Evolutionary conservation across 2,329 filamentous ascomycete genomes (phyloP).

Genomic region (Paecilomyces formosus): DNA sequence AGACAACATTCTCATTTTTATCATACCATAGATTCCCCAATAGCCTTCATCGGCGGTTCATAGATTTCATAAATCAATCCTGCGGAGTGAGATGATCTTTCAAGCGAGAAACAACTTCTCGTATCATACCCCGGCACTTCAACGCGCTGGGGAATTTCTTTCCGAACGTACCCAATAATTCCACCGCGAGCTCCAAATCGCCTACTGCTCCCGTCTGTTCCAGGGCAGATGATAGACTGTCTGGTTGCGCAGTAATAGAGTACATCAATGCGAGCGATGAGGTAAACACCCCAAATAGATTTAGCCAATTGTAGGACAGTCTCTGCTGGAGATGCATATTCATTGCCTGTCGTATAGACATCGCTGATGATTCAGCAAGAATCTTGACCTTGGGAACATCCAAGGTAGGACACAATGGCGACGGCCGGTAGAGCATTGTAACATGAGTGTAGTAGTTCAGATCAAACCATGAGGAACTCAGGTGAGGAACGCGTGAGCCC

Average conservation of each 20-base stretch:
- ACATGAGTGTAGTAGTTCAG: slow-evolving; percentile 44
- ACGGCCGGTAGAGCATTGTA: slow-evolving; percentile 39
- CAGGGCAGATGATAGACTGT: slow-evolving; percentile 12
- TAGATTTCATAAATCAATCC: background rate
- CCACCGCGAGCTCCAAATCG: slow-evolving; percentile 14
- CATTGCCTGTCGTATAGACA: slow-evolving; percentile 37
- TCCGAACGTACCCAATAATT: slow-evolving; percentile 13
- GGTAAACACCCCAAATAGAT: slow-evolving; percentile 36
- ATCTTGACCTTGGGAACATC: slow-evolving; percentile 28
- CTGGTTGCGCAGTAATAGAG: slow-evolving; percentile 33
- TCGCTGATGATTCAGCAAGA: slow-evolving; percentile 33
- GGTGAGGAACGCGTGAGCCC: slow-evolving; percentile 33
- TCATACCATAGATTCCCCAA: background rate
- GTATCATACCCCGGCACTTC: slow-evolving; percentile 15
- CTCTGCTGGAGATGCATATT: slow-evolving; percentile 32
- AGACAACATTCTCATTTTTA: background rate
- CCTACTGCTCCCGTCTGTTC: slow-evolving; percentile 10
- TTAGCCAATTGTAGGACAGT: slow-evolving; percentile 38
- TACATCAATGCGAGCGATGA: slow-evolving; percentile 38
- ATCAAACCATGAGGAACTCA: slow-evolving; percentile 40
- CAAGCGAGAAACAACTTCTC: background rate
- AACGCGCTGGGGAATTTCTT: slow-evolving; percentile 16
- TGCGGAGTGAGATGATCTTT: background rate
- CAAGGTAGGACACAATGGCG: slow-evolving; percentile 33
- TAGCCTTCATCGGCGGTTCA: background rate